phyloP scores from a whole-genome alignment of 208 protist genomes.

The Trypanosoma boissoni region DNA sequence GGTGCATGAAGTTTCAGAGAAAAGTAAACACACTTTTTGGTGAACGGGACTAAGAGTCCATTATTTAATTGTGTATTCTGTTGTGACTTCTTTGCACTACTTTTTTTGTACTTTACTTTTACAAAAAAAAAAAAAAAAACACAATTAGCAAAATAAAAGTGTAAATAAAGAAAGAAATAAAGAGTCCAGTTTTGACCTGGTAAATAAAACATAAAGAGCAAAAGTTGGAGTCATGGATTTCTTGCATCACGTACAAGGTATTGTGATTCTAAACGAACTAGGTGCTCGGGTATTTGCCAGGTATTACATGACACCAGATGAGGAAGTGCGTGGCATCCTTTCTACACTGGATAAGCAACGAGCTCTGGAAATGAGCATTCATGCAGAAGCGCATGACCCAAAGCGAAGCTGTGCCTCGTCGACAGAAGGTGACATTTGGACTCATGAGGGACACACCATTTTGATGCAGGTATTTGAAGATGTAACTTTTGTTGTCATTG shows the following conservation, averaged over 20 bases:
- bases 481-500: conserved; percentile 76
- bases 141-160: too few relatives aligned
- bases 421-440: conserved; percentile 63
- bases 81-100: too few relatives aligned
- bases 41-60: too few relatives aligned
- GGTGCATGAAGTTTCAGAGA: too few relatives aligned
- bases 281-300: conserved; percentile 81
- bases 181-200: neutral
- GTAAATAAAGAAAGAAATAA: neutral
- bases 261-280: conserved; percentile 67
- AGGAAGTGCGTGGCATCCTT: conserved; percentile 45
- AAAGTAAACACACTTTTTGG: too few relatives aligned
- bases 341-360: conserved; percentile 62
- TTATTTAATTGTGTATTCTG: too few relatives aligned
- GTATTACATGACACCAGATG: conserved; percentile 81
- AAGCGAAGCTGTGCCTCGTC: conserved; percentile 23
- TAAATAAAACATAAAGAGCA: conserved; percentile 1
- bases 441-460: conserved; percentile 73
- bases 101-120: too few relatives aligned
- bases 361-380: conserved; percentile 55
- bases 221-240: conserved; percentile 53
- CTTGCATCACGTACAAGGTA: conserved; percentile 79
- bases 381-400: conserved; percentile 32
- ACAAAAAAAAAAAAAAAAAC: too few relatives aligned
- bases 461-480: conserved; percentile 65